Base-by-base conservation (phyloP, 164 flowering plant species). In the Hamamelis virginiana region DNA sequence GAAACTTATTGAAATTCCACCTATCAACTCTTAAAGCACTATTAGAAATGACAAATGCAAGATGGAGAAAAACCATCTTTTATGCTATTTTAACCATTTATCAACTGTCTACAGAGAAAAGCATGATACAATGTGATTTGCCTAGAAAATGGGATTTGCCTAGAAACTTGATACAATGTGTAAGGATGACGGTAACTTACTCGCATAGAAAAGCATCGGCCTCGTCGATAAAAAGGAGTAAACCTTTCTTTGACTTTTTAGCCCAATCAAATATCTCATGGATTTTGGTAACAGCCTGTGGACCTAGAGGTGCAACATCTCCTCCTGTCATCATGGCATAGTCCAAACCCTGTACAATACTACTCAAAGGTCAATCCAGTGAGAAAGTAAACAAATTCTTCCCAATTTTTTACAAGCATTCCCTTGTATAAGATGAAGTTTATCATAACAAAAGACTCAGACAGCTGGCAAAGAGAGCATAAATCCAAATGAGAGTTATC, bases 311-410 rank as follows among this genome's bases (percentile, higher is more conserved):
- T 61, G 92, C 94, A 81, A 93, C 98, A 85, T 93, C 98, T 62
- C 98, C 98, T 69, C 96, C 98, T 15, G 98, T 94, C 98, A 94
- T 94, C 98, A 94, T 88, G 59, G 98, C 98, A 83, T 94, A 94
- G 80, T 94, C 98, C 82, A 91, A 76, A 63, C 98, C 97, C 98
- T 94, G 82, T 27, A 76, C 13, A 41, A 69, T 41, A 62, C 46
- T 28, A 41, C 14, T 28, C 19, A 16, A 58, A 38, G 50, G n/a
- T 44, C 43, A 43, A 18, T n/a, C 53, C 2, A 50, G n/a, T 4
- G 15, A 53, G 4, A 47, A 46, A 25, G 43, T 19, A 23, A 26
- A n/a, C 45, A n/a, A 10, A 26, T 44, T 26, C 0, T 27, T 19
- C 5, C 11, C 61, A 27, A 58, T 22, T 23, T 6, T 27, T 50